Percentiles rank a stretch among this genome's conserved stretches.
Evolutionary conservation across 306 rosid genomes (phyloP).

Genomic region (Quercus agrifolia): DNA sequence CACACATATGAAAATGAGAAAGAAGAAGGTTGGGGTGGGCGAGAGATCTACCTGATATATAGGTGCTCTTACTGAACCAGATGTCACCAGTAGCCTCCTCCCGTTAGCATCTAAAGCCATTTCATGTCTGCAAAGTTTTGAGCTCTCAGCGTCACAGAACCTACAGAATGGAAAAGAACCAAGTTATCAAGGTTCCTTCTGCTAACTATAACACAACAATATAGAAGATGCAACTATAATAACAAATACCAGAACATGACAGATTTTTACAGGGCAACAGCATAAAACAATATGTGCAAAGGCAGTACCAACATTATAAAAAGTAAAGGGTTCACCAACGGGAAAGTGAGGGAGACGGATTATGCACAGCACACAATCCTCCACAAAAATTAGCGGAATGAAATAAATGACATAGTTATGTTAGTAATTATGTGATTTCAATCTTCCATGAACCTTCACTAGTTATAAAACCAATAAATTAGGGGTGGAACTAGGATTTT

Average conservation of each 20-base stretch:
- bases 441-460: not conserved
- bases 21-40: not conserved
- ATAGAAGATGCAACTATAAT: not conserved
- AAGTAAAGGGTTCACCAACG: not conserved
- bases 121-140: constrained; percentile 69
- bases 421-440: not conserved
- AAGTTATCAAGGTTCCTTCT: not conserved
- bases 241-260: not conserved
- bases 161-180: constrained; percentile 25
- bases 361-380: not conserved
- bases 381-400: not conserved
- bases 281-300: not conserved
- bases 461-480: no score
- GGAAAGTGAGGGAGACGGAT: not conserved
- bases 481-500: not conserved
- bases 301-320: not conserved
- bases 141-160: constrained; percentile 58
- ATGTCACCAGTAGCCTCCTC: constrained; percentile 73
- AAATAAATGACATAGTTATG: not conserved
- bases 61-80: constrained; percentile 79
- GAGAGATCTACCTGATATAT: constrained; percentile 73
- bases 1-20: not conserved
- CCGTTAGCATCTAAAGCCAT: constrained; percentile 92
- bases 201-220: not conserved
- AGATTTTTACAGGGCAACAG: not conserved